Evolutionary conservation across 495 filamentous ascomycete species (phyloP), one percentile per base, ranked within the genome.

Genomic region (Penicillium tannophilum): DNA sequence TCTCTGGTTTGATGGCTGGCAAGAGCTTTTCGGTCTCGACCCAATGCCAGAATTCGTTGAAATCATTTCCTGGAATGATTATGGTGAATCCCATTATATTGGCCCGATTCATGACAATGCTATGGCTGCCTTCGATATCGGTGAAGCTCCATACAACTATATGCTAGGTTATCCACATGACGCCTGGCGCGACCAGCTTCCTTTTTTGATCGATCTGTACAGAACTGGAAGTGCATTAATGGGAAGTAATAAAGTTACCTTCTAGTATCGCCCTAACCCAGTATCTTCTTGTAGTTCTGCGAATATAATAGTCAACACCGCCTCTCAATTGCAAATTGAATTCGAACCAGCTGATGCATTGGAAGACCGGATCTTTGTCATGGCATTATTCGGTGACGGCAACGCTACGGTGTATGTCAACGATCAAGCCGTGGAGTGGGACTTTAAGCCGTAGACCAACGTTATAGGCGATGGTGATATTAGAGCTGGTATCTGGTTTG

Each of bases 1-100:
- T 35, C 75, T 91, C 4, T 92, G 90, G 90, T 82, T 83, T 50
- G 80, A 87, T 55, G 83, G 90, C 6, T 94, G 90, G 90, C 72
- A 84, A 52, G 82, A 92, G 52, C 82, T 92, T 85, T 74, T 86
- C 26, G 79, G 84, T 14, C 61, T 91, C 0, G 68, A 83, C 50
- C 33, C 33, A 36, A 36, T 36, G 33, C 88, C 90, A 0, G 79
- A 86, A 28, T 87, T 83, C 58, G 81, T 93, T 24, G 69, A 75
- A 70, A 77, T 84, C 54, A 68, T 77, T 19, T 73, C 75, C 63
- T 90, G 89, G 89, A 92, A 92, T 57, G 89, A 92, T 69, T 90
- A 81, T 54, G 88, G 88, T 36, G 89, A 92, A 71, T 87, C 84
- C 2, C 88, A 89, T 73, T 90, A 92, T 64, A 85, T 92, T 55